Evolutionary conservation across 805 yeast genomes (phyloP), one percentile per base, ranked within the genome.

Genomic region (Blastobotrys parvus): DNA sequence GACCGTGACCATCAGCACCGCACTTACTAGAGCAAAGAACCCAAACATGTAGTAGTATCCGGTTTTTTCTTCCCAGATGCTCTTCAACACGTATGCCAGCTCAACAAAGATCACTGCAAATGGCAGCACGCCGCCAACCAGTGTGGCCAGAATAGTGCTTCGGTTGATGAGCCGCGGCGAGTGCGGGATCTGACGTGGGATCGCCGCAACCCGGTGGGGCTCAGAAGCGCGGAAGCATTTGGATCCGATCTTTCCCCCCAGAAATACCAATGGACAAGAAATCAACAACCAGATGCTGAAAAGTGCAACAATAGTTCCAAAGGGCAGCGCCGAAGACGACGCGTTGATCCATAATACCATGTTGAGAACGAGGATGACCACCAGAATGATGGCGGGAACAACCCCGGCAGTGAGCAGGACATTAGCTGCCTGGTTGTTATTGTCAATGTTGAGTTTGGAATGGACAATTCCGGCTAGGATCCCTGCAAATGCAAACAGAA

Each of bases 81-180:
- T 76, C 58, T 83, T 77, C 65, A 82, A 78, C 22, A 85, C 71
- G 59, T 78, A 81, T 43, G 78, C 63, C 46, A 87, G 65, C 56
- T 87, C 95, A 43, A 83, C 87, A 56, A 80, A 81, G n/a, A 84
- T 78, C 10, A 86, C 78, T 15, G 81, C 78, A 57, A 85, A 87
- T 29, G 95, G 94, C 39, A 83, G 70, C 17, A 80, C 39, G 2
- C 95, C 95, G 53, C 82, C 80, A 0, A 73, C 52, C 4, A 74
- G 11, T 16, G 39, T 29, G 10, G 44, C 32, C 19, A 52, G 64
- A 1, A 53, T 48, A 3, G 55, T 35, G 18, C 45, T 43, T 45
- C 45, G 32, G 22, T 35, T 41, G 42, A 49, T 48, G 8, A 45
- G 46, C 31, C 31, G 46, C 7, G 22, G 44, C n/a, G n/a, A n/a